These are phyloP conservation scores for Ogataea ramenticola DNA, from an alignment of 805 yeast species.

Conservation along the genomic window DNA sequence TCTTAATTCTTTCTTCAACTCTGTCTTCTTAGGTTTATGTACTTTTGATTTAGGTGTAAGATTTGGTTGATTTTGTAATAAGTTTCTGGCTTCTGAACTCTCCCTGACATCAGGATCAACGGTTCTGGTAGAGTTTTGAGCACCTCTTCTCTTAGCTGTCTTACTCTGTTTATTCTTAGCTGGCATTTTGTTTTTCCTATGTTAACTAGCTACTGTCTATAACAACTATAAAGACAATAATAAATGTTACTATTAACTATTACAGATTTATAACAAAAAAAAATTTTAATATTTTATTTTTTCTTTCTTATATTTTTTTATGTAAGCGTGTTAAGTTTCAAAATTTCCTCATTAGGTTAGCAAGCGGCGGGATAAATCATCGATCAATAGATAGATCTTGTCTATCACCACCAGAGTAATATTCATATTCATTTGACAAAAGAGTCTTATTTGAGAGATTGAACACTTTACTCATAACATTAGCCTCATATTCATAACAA, in stretches of 20 bases:
- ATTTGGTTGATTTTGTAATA: conserved; percentile 51
- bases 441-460: too few species aligned
- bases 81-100: conserved; percentile 65
- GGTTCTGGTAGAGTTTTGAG: conserved; percentile 46
- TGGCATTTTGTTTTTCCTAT: conserved; percentile 13
- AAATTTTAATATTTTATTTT: too few species aligned
- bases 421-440: too few species aligned
- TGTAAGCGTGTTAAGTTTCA: too few species aligned
- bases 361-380: too few species aligned
- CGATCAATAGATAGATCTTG: too few species aligned
- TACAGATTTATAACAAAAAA: too few species aligned
- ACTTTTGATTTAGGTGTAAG: conserved; percentile 52
- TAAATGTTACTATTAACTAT: neutral
- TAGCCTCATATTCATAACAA: neutral
- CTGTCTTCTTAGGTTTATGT: conserved; percentile 39
- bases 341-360: too few species aligned
- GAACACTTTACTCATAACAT: neutral
- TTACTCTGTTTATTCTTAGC: conserved; percentile 39
- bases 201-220: neutral
- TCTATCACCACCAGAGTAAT: too few species aligned
- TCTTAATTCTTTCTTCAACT: conserved; percentile 61
- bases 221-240: neutral
- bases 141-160: conserved; percentile 47
- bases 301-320: too few species aligned
- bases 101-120: conserved; percentile 60